Evolutionary conservation across 2,329 filamentous ascomycete species (phyloP), one percentile per base, ranked within the genome.

Genomic region (Lachnellula hyalina): DNA sequence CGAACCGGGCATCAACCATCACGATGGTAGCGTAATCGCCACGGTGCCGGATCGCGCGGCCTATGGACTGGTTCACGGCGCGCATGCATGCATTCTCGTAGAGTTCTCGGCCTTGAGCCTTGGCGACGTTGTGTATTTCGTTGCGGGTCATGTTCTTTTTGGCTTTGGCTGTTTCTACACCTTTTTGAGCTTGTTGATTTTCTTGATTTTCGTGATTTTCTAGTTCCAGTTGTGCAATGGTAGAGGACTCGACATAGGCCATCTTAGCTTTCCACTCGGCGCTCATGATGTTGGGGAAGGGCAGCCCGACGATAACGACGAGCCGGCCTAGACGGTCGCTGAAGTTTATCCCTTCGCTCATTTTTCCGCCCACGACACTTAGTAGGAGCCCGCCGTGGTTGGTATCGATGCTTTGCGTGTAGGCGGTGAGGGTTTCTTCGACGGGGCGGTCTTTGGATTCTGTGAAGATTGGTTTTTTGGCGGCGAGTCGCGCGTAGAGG

Each of bases 331-430:
- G 83, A 3, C 81, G 79, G 72, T 99, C 92, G 0, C 90, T 93
- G 74, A 99, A 99, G 73, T 99, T 99, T 74, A 99, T 99, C 61
- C 94, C 94, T 73, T 99, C 94, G 55, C 90, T 96, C 74, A 99
- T 86, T 63, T 93, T 96, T 14, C 94, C 94, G 52, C 93, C 93
- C 2, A 99, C 87, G 3, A 99, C 92, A 52, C 90, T 92, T 25
- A 99, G 81, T 0, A 99, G 80, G 0, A 97, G 74, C 0, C 89
- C 93, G 0, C 92, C 92, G 47, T 80, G 77, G 2, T 71, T 77
- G 41, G 68, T 73, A 63, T 70, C 77, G 38, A 97, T 85, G 3
- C 86, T 84, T 23, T 79, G 72, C 7, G 82, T 83, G 70, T 97
- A 99, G 15, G 83, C 78, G 36, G 80, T 74, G 3, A 99, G 81